A percentile compares a stretch with the other conserved stretches of the same genome.
Conservation (phyloP, 2,329 filamentous ascomycete genomes). For the Fusarium haematococcum region DNA sequence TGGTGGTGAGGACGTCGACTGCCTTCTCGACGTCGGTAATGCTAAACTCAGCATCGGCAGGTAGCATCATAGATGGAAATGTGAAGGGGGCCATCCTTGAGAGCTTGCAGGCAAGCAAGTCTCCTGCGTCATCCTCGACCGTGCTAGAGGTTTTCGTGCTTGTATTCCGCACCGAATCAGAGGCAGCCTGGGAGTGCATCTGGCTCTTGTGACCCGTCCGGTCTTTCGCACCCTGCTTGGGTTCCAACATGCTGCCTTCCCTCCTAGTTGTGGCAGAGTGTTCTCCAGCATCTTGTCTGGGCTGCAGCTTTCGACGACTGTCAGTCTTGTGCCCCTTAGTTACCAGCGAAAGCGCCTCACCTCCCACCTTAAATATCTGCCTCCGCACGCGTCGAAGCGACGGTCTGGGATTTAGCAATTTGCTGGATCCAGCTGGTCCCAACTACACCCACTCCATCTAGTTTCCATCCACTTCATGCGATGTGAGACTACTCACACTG, state of each 20-base stretch:
- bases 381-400: not conserved
- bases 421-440: not conserved
- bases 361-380: not conserved
- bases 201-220: not conserved
- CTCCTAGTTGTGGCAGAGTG: not conserved
- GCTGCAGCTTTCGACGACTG: not conserved
- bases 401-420: not conserved
- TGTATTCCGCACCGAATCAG: not conserved
- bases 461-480: slow-evolving; percentile 1
- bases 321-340: not conserved
- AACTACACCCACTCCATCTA: not conserved
- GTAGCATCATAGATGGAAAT: not conserved
- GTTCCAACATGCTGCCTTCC: not conserved
- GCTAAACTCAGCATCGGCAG: not conserved
- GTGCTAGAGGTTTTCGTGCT: not conserved
- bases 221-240: not conserved
- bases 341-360: not conserved
- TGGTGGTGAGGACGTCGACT: not conserved
- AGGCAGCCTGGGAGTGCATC: not conserved
- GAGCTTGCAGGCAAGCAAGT: not conserved
- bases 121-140: not conserved
- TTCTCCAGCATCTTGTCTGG: not conserved
- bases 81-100: not conserved
- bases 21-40: slow-evolving; percentile 9
- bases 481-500: not conserved